phyloP scores from a whole-genome alignment of 345 rosid species.

The Euphorbia pulcherrima region DNA sequence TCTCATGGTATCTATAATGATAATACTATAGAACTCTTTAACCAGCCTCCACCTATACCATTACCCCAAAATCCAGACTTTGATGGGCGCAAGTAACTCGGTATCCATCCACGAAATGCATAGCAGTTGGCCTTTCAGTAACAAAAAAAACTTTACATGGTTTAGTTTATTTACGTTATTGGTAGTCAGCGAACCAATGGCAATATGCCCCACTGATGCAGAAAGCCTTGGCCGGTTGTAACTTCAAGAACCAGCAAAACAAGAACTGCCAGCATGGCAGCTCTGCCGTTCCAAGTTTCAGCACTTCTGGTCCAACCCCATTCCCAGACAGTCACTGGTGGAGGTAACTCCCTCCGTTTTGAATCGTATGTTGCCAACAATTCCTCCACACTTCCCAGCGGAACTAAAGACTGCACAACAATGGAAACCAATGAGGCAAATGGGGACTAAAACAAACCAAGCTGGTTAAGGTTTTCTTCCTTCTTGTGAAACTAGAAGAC shows the following conservation, averaged over 20 bases:
- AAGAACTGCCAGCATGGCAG: constrained; percentile 92
- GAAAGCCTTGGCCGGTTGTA: constrained; percentile 87
- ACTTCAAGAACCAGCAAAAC: constrained; percentile 80
- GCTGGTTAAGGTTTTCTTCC: too few species aligned
- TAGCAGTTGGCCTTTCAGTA: background rate
- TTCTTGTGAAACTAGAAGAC: too few species aligned
- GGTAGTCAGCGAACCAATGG: constrained; percentile 46
- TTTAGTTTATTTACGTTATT: background rate
- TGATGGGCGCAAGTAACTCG: too few species aligned
- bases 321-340: constrained; percentile 94
- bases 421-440: constrained; percentile 10
- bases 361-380: constrained; percentile 84
- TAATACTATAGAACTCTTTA: background rate
- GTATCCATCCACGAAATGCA: too few species aligned
- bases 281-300: constrained; percentile 99
- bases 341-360: constrained; percentile 81
- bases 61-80: constrained; percentile 16
- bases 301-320: constrained; percentile 99
- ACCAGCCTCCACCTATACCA: constrained; percentile 8
- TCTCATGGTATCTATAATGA: too few species aligned
- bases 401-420: constrained; percentile 80
- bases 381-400: constrained; percentile 91
- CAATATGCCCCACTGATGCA: constrained; percentile 88
- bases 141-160: constrained; percentile 23
- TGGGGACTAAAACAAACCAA: background rate